phyloP scores from a whole-genome alignment of 2,329 filamentous ascomycete genomes.

The Aspergillus brunneoviolaceus region DNA sequence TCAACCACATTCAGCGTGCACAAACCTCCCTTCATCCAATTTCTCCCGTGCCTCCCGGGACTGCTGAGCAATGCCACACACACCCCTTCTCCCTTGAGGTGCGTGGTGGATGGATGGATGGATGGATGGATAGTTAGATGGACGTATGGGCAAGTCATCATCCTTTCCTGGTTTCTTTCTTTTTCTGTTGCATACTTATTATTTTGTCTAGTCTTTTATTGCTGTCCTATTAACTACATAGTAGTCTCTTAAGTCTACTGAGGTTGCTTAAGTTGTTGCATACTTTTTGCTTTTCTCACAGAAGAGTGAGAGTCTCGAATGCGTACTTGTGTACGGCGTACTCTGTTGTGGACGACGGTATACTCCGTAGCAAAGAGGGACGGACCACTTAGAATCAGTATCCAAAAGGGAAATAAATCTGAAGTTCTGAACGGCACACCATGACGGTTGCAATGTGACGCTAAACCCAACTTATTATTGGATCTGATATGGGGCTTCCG shows the following conservation, averaged over 20 bases:
- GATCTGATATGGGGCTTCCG: conserved; percentile 36
- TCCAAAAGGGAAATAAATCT: conserved; percentile 4
- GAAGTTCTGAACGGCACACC: conserved; percentile 19
- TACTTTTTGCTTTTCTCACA: neutral
- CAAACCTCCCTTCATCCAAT: conserved; percentile 23
- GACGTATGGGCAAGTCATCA: neutral
- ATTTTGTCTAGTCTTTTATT: conserved; percentile 6
- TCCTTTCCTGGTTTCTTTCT: conserved; percentile 18
- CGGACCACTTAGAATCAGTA: too few relatives aligned
- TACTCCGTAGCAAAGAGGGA: too few relatives aligned
- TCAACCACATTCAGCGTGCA: conserved; percentile 30
- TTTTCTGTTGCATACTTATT: neutral
- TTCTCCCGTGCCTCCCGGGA: conserved; percentile 20
- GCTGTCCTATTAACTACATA: conserved; percentile 4
- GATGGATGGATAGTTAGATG: too few relatives aligned
- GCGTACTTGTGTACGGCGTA: neutral
- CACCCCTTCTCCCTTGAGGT: conserved; percentile 19
- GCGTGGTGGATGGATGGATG: neutral
- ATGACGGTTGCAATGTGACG: conserved; percentile 32
- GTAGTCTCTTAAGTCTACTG: neutral
- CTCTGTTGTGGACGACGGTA: too few relatives aligned
- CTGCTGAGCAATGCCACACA: conserved; percentile 23
- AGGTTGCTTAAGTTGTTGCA: neutral
- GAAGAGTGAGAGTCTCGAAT: too few relatives aligned
- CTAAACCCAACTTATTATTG: conserved; percentile 35